Evolutionary conservation across 331 rosid species (phyloP), one percentile per base, ranked within the genome.

Genomic region (Quercus lobata): DNA sequence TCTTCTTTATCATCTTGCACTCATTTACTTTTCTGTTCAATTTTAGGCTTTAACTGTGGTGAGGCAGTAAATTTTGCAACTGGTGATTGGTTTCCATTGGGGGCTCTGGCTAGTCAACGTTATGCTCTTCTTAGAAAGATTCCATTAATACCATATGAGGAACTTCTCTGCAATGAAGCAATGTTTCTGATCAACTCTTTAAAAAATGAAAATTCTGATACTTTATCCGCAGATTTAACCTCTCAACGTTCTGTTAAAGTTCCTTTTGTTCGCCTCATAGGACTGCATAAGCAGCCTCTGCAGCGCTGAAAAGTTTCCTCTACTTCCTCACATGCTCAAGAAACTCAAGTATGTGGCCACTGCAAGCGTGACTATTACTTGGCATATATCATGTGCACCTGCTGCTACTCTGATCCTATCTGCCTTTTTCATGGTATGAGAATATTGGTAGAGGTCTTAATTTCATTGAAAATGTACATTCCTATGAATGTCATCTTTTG

Each of bases 11-110:
- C 54, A 22, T 21, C 30, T 22, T 11, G 1, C 10, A 60, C 25
- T 27, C 14, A 22, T 22, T 58, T 21, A 9, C 70, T 63, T 27
- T 58, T 44, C 22, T 77, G 73, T 57, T 82, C 71, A 73, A 30
- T 16, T 75, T 63, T 30, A 87, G 91, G 89, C 17, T 87, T 87
- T 52, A 87, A 85, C 61, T 87, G 91, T 72, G 91, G 87, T 74
- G 91, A 87, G 79, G 91, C 89, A 15, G 88, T 87, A 22, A 87
- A 87, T 78, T 87, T 87, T 75, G 91, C 88, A 5, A 57, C 57
- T 7, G 79, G 82, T 53, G 84, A 83, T 69, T 87, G 89, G 91
- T 82, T 85, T 83, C 85, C 82, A 32, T 15, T 77, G 9, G 91
- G 89, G 16, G 91, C 82, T 17, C 71, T 37, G 61, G 88, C 87